Base-by-base conservation (phyloP, 129 eudicot genomes). In the Arctium lappa region DNA sequence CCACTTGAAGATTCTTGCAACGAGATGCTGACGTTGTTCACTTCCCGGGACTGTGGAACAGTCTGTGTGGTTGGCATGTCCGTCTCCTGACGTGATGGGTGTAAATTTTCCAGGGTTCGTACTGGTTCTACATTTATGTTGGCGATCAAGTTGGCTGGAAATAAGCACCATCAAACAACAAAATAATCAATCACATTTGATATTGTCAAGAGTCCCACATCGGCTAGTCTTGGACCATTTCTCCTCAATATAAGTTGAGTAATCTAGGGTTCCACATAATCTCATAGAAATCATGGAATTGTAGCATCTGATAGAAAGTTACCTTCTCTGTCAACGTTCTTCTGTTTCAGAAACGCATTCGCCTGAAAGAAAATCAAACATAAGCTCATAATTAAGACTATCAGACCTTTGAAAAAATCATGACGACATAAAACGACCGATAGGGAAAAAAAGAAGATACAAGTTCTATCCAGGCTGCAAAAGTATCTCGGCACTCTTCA, bases 401-500 rank as follows among this genome's bases (percentile, higher is more conserved):
- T 69, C 66, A 74, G 36, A 76, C 32, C 72, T 68, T 56, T 33
- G 53, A 60, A 65, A 71, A 79, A 31, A 74, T 6, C 10, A 39
- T 6, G 22, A 69, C n/a, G 42, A 34, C 71, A 78, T 27, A 5
- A 77, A 33, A 37, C 53, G 48, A 63, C 75, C 44, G 62, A 72
- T 36, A 84, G 50, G 42, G 79, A 63, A 69, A 60, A 34, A 29
- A 79, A 84, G 80, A 85, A 63, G 10, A 74, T 90, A 94, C 98
- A 48, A 89, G 92, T 82, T 91, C 91, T 80, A 92, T 91, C 88
- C 89, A 94, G 74, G 71, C 74, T 75, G 91, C 92, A 88, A 86
- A 94, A 77, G 91, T 93, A 80, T 92, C 98, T 78, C 95, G 92
- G 85, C 95, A 89, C 83, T 94, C 98, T 39, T 94, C 98, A 48